These are phyloP conservation scores for Cicer yamashitae DNA, from an alignment of 306 rosid species.

Conservation along the genomic window DNA sequence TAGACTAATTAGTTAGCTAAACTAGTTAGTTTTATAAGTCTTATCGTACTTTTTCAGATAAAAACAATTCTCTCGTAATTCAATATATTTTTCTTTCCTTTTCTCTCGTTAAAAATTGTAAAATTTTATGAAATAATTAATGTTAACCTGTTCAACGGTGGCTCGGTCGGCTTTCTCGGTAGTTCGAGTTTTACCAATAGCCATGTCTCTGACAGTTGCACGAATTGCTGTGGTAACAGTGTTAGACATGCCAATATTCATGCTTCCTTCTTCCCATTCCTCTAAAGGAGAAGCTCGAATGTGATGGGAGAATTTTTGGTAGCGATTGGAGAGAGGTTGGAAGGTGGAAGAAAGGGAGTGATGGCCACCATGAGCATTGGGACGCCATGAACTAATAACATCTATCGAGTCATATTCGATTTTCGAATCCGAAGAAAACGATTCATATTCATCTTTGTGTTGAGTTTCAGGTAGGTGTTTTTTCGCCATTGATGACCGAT, in stretches of 20 bases:
- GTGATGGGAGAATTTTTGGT: constrained; percentile 73
- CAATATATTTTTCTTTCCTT: too few relatives aligned
- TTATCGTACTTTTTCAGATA: too few relatives aligned
- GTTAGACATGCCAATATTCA: constrained; percentile 77
- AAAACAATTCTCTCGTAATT: too few relatives aligned
- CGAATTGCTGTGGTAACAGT: constrained; percentile 88
- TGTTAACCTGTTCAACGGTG: constrained; percentile 84
- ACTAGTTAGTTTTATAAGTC: too few relatives aligned
- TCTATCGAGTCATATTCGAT: constrained; percentile 56
- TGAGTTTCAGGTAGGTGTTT: not conserved
- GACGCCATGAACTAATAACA: constrained; percentile 60
- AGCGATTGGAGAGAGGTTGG: constrained; percentile 79
- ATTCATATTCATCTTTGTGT: constrained; percentile 37
- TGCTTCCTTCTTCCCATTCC: constrained; percentile 96
- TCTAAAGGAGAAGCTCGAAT: constrained; percentile 86
- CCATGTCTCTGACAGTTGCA: constrained; percentile 74
- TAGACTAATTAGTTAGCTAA: too few relatives aligned
- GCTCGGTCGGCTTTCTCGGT: constrained; percentile 94
- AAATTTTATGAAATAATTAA: not conserved
- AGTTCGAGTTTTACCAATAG: constrained; percentile 78
- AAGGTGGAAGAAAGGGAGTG: constrained; percentile 68
- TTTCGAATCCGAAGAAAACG: constrained; percentile 74
- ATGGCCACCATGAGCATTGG: constrained; percentile 87
- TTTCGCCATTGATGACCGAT: too few relatives aligned
- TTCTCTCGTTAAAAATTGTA: not conserved